A percentile compares a stretch with the other conserved stretches of the same genome.
phyloP scores from a whole-genome alignment of 1,284 basidiomycete genomes.

The Microbotryum scabiosae region DNA sequence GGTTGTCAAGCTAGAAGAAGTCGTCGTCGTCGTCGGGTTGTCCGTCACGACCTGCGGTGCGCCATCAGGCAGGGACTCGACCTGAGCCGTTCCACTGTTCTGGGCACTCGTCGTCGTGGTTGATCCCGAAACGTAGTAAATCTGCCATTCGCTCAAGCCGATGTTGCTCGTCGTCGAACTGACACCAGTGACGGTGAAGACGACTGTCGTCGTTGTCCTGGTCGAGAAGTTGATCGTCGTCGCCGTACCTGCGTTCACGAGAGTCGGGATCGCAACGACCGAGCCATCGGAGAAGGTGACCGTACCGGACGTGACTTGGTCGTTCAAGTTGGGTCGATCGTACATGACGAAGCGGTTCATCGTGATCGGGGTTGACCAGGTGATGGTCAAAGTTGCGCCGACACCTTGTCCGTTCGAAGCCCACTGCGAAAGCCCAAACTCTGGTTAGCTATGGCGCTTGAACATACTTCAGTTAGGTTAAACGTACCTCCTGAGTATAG shows the following conservation, averaged over 20 bases:
- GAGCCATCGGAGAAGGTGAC: constrained; percentile 15
- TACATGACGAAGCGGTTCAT: constrained; percentile 14
- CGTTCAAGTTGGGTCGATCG: constrained; percentile 22
- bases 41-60: no score
- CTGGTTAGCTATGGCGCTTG: not conserved
- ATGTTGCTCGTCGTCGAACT: constrained; percentile 3
- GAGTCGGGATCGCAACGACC: constrained; percentile 6
- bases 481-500: constrained; percentile 2
- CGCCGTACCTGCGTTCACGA: constrained; percentile 12
- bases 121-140: not conserved
- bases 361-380: constrained; percentile 11
- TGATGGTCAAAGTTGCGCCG: constrained; percentile 13
- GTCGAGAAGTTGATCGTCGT: constrained; percentile 16
- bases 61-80: not conserved
- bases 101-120: not conserved
- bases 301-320: constrained; percentile 12
- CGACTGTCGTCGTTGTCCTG: constrained; percentile 5
- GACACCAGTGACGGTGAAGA: constrained; percentile 8
- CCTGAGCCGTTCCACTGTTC: not conserved
- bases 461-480: no score
- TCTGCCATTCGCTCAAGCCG: constrained; percentile 1
- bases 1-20: not conserved
- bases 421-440: constrained; percentile 9
- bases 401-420: constrained; percentile 5
- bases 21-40: no score